These are phyloP conservation scores for Telopea speciosissima DNA, from an alignment of 177 flowering plant genomes.

Conservation along the genomic window DNA sequence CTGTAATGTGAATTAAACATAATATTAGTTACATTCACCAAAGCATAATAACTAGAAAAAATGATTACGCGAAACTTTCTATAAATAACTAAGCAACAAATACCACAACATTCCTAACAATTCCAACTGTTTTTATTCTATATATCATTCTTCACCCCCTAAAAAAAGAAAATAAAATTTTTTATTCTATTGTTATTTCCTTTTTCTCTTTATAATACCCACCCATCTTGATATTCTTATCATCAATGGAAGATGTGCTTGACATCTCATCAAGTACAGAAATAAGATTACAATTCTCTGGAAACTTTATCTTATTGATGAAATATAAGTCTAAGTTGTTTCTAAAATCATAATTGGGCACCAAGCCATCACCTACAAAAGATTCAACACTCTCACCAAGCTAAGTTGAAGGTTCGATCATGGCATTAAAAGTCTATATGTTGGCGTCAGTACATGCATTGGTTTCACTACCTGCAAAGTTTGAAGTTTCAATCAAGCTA, in stretches of 20 bases:
- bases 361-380: constrained; percentile 6
- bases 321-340: constrained; percentile 1
- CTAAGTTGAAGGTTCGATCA: not conserved
- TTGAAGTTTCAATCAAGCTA: constrained; percentile 15
- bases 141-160: too few relatives aligned
- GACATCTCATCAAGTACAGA: constrained; percentile 20
- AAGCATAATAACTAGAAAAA: too few relatives aligned
- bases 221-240: constrained; percentile 16
- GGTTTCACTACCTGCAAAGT: not conserved
- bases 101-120: too few relatives aligned
- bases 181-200: too few relatives aligned
- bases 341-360: constrained; percentile 12
- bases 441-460: not conserved
- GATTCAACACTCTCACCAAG: not conserved
- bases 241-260: too few relatives aligned
- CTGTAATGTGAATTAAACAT: too few relatives aligned
- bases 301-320: not conserved
- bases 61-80: too few relatives aligned
- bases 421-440: not conserved
- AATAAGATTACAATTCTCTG: constrained; percentile 1
- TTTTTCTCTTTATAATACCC: too few relatives aligned
- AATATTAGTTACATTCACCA: too few relatives aligned
- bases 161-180: too few relatives aligned
- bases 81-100: too few relatives aligned
- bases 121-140: too few relatives aligned